Evolutionary conservation across 306 rosid genomes (phyloP).

Genomic region (Lotus japonicus): DNA sequence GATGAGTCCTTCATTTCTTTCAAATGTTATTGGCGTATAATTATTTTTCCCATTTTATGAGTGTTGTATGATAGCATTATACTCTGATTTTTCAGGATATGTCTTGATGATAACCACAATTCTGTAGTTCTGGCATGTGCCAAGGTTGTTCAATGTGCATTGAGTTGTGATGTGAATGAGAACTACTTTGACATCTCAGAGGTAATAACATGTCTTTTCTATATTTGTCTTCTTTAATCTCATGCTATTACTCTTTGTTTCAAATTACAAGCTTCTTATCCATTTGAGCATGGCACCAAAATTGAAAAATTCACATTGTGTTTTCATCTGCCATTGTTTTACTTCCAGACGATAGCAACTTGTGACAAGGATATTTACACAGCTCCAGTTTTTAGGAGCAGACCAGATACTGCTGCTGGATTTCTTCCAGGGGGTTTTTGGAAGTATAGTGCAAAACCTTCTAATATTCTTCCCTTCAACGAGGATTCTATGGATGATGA

Average conservation of each 20-base stretch:
- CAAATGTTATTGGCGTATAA: background rate
- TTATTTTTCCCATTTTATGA: background rate
- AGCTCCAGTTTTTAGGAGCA: slow-evolving; percentile 88
- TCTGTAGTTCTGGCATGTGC: slow-evolving; percentile 77
- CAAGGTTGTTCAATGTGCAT: slow-evolving; percentile 59
- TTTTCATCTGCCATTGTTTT: slow-evolving; percentile 14
- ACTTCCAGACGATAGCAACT: slow-evolving; percentile 51
- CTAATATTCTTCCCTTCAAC: slow-evolving; percentile 52
- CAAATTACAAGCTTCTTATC: background rate
- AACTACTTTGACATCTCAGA: slow-evolving; percentile 60
- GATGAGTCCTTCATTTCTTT: slow-evolving; percentile 5
- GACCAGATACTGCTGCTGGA: slow-evolving; percentile 72
- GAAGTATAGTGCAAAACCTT: slow-evolving; percentile 89
- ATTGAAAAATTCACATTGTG: no score
- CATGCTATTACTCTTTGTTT: background rate
- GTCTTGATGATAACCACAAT: slow-evolving; percentile 86
- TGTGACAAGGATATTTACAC: slow-evolving; percentile 55
- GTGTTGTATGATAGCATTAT: background rate
- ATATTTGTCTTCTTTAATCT: slow-evolving; percentile 15
- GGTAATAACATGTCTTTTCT: slow-evolving; percentile 33
- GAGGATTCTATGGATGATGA: slow-evolving; percentile 54
- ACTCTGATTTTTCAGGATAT: slow-evolving; percentile 45
- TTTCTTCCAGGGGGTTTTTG: slow-evolving; percentile 90
- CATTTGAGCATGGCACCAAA: no score
- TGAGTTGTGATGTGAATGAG: slow-evolving; percentile 77